Evolutionary conservation across 2,329 filamentous ascomycete species (phyloP), one percentile per base, ranked within the genome.

Genomic region (Chrysoporthe deuterocubensis): DNA sequence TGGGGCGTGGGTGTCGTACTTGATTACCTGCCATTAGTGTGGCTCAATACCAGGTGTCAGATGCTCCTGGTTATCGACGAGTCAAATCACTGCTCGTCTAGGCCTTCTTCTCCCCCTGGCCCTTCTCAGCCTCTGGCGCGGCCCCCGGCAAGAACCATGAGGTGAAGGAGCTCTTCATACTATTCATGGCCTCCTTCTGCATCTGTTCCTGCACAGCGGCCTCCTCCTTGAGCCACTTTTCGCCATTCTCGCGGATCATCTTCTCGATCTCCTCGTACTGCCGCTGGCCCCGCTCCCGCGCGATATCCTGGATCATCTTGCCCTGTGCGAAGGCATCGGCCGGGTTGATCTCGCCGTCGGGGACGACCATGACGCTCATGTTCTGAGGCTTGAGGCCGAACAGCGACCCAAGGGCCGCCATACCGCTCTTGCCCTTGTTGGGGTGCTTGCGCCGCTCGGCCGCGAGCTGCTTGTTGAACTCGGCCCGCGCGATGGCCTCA

Each of bases 241-340:
- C 93, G 64, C 94, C 96, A 77, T 98, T 96, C 79, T 96, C 92
- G 59, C 91, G 87, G 74, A 99, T 97, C 82, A 97, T 92, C 80
- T 90, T 90, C 80, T 98, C 95, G 70, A 98, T 86, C 73, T 90
- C 81, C 83, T 97, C 89, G 80, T 98, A 99, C 80, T 94, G 92
- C 78, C 91, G 90, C 81, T 94, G 92, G 44, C 96, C 96, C 62
- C 94, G 88, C 81, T 99, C 96, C 62, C 96, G 90, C 62, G 96
- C 94, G 78, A 97, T 90, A 76, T 99, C 96, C 80, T 94, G 94
- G 72, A 97, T 84, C 93, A 98, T 97, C 87, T 98, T 99, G 74
- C 95, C 96, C 79, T 97, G 90, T 2, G 92, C 90, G 70, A 96
- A 88, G 14, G 92, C 93, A 77, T 97, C 93, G 2, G 86, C 85